Base-by-base conservation (phyloP, 257 asterid species). In the Gentiana macrophylla region DNA sequence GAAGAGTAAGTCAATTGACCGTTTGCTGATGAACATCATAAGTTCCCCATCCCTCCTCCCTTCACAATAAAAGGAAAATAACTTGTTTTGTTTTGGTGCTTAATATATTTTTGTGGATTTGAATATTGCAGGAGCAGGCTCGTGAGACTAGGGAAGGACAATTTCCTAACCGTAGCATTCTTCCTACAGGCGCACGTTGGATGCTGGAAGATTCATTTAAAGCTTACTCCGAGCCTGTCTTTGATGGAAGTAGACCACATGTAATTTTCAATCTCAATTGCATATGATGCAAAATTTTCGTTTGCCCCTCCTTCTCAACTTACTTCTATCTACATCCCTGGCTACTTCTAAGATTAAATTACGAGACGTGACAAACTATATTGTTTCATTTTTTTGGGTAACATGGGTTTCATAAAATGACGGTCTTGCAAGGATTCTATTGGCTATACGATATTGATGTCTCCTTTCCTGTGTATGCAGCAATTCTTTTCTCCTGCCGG, bases 191-290 rank as follows among this genome's bases (percentile, higher is more conserved):
- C 61, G 66, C 78, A 52, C 76, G 63, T 56, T 74, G 86, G 89
- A 74, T 77, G 83, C 75, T 75, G 50, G 89, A 70, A 66, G 89
- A 83, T 76, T 50, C 77, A 51, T 32, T 55, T 60, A 68, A 72
- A 68, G 65, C 56, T 59, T 77, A 65, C 71, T 57, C 74, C 37
- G 95, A 80, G 56, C 79, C 81, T 50, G 66, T 67, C 62, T 81
- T 79, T 67, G 51, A 77, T 64, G 97, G 86, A 59, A 66, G 83
- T 70, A 80, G 72, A 77, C 69, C 94, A 64, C 83, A 74, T 76
- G 97, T 89, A 69, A 79, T 60, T 55, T 55, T 50, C 61, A 24
- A 24, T 24, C 24, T 24, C 24, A 24, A 24, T 24, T 24, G 24
- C 24, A 24, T 24, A 24, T 24, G 24, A 24, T 24, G 24, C 24